phyloP scores from a whole-genome alignment of 164 flowering plant species.

The Piper longum region DNA sequence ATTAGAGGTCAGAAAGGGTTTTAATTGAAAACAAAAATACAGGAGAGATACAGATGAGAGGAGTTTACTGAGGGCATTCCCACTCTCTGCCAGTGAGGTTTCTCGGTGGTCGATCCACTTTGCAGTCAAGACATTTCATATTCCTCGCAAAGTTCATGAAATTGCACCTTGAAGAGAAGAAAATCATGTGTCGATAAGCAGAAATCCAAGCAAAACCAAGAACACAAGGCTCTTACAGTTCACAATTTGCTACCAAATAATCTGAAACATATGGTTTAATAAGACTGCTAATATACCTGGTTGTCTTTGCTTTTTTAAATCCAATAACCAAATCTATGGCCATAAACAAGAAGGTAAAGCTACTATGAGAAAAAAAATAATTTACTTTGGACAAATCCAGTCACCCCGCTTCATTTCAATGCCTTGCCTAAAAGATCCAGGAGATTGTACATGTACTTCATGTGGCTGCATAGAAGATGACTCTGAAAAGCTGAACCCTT shows the following conservation, averaged over 20 bases:
- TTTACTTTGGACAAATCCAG: conserved; percentile 78
- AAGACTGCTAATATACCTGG: not conserved
- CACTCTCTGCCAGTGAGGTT: conserved; percentile 87
- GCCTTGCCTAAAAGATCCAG: conserved; percentile 28
- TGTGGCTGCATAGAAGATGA: conserved; percentile 23
- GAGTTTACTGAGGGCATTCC: conserved; percentile 96
- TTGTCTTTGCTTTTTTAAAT: not conserved
- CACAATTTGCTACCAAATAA: not conserved
- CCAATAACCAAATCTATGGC: not conserved
- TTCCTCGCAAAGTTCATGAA: conserved; percentile 94
- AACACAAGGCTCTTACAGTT: not conserved
- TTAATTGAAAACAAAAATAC: not conserved
- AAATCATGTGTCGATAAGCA: not conserved
- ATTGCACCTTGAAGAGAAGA: conserved; percentile 47
- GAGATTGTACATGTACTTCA: conserved; percentile 24
- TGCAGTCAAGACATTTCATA: conserved; percentile 70
- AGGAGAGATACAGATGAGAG: not conserved
- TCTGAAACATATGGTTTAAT: not conserved
- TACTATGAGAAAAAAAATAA: not conserved
- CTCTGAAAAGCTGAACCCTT: conserved; percentile 14
- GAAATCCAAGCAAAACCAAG: not conserved
- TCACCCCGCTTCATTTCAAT: conserved; percentile 82
- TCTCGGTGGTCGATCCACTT: conserved; percentile 65
- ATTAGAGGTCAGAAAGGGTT: too few species aligned
- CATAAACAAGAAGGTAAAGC: too few species aligned